Percentiles rank a stretch among this genome's conserved stretches.
phyloP scores from a whole-genome alignment of 495 filamentous ascomycete genomes.

The Xylaria palmicola region DNA sequence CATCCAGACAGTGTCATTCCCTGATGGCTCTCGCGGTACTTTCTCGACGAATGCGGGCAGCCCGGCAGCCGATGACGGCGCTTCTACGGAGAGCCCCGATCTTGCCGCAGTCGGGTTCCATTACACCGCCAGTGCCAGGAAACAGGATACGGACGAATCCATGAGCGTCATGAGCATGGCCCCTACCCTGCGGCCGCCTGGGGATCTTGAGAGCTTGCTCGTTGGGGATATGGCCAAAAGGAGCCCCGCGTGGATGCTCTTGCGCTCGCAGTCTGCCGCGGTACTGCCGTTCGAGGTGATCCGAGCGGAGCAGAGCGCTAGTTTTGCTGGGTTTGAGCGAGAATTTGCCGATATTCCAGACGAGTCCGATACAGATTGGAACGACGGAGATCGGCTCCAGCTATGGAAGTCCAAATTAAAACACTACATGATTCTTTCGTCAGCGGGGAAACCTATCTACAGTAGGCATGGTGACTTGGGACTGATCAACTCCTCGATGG shows the following conservation, averaged over 20 bases:
- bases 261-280: constrained; percentile 56
- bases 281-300: constrained; percentile 57
- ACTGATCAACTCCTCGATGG: constrained; percentile 87
- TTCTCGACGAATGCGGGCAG: constrained; percentile 50
- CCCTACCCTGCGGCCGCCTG: constrained; percentile 68
- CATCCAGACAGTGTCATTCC: constrained; percentile 68
- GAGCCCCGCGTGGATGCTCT: constrained; percentile 59
- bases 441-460: constrained; percentile 97
- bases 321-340: constrained; percentile 61
- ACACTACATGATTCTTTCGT: constrained; percentile 93
- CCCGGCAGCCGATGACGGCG: constrained; percentile 23
- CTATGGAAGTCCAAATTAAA: constrained; percentile 88
- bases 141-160: constrained; percentile 66
- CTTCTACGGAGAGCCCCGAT: constrained; percentile 34
- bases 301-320: constrained; percentile 47
- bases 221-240: constrained; percentile 61
- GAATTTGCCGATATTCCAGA: constrained; percentile 81
- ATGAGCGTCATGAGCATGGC: constrained; percentile 82
- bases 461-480: constrained; percentile 89
- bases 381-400: constrained; percentile 60
- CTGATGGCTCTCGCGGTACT: constrained; percentile 62
- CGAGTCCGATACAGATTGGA: constrained; percentile 57
- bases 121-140: constrained; percentile 13
- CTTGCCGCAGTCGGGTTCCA: constrained; percentile 29
- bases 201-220: constrained; percentile 80